Evolutionary conservation across 768 basidiomycete species (phyloP).

Genomic region (Hydnomerulius pinastri): DNA sequence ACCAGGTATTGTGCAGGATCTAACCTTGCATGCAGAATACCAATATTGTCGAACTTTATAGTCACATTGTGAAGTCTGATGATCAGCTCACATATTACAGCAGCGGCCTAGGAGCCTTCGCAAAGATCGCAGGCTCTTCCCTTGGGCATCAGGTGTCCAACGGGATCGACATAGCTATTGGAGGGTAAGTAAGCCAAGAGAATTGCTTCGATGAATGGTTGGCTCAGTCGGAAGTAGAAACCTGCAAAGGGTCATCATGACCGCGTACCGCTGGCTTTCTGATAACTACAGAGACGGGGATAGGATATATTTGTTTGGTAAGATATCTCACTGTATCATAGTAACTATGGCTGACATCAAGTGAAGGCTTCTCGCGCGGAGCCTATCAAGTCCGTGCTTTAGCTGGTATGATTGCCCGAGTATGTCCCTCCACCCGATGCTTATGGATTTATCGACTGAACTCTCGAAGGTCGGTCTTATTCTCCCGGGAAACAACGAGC

Average conservation of each 20-base stretch:
- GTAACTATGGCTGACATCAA: conserved; percentile 1
- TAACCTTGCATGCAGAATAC: conserved; percentile 34
- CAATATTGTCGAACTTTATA: conserved; percentile 43
- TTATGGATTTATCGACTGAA: neutral
- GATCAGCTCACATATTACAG: conserved; percentile 42
- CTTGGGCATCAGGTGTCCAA: conserved; percentile 23
- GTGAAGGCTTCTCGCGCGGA: conserved; percentile 47
- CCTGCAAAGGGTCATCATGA: conserved; percentile 35
- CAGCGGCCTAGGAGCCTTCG: conserved; percentile 42
- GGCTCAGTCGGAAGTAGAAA: conserved; percentile 28
- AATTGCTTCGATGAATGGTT: neutral
- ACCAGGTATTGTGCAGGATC: neutral
- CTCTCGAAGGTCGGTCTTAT: conserved; percentile 41
- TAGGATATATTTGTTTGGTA: conserved; percentile 44
- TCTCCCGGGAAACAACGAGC: conserved; percentile 40
- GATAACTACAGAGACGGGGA: conserved; percentile 41
- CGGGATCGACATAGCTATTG: conserved; percentile 38
- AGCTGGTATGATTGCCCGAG: conserved; percentile 46
- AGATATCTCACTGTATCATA: neutral
- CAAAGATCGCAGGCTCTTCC: conserved; percentile 22
- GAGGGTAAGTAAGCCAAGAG: conserved; percentile 30
- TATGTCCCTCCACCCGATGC: conserved; percentile 5
- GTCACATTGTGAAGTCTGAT: conserved; percentile 34
- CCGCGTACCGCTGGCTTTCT: conserved; percentile 43
- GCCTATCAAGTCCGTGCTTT: conserved; percentile 47